phyloP scores from a whole-genome alignment of 345 rosid species.

The Eutrema heterophyllum region DNA sequence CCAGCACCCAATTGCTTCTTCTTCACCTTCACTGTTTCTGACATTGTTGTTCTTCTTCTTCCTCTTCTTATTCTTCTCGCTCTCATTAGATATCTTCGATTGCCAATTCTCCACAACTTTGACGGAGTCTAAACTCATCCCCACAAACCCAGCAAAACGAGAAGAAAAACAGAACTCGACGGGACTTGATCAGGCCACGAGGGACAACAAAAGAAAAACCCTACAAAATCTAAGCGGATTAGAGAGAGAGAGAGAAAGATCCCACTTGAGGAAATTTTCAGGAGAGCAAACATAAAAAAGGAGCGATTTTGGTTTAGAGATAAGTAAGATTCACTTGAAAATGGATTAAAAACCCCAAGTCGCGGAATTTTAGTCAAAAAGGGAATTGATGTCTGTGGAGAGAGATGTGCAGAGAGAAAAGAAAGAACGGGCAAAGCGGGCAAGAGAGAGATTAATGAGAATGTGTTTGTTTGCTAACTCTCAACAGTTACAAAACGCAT shows the following conservation, averaged over 20 bases:
- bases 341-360: not conserved
- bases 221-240: constrained; percentile 7
- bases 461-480: constrained; percentile 29
- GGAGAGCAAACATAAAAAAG: not conserved
- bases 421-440: constrained; percentile 20
- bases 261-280: too few relatives aligned
- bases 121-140: constrained; percentile 28
- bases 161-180: not conserved
- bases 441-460: constrained; percentile 10
- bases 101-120: constrained; percentile 24
- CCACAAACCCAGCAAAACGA: not conserved
- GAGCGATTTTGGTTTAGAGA: not conserved
- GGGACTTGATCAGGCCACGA: constrained; percentile 7
- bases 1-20: constrained; percentile 58
- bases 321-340: constrained; percentile 12
- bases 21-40: constrained; percentile 24
- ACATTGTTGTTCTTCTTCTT: constrained; percentile 37
- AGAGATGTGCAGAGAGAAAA: constrained; percentile 1
- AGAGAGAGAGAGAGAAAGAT: not conserved
- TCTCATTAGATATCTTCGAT: constrained; percentile 9
- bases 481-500: constrained; percentile 26
- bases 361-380: constrained; percentile 30
- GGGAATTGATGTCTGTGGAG: constrained; percentile 29
- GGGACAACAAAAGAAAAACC: not conserved
- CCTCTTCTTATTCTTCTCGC: constrained; percentile 31